Evolutionary conservation across 306 rosid species (phyloP).

Genomic region (Fragaria ananassa): DNA sequence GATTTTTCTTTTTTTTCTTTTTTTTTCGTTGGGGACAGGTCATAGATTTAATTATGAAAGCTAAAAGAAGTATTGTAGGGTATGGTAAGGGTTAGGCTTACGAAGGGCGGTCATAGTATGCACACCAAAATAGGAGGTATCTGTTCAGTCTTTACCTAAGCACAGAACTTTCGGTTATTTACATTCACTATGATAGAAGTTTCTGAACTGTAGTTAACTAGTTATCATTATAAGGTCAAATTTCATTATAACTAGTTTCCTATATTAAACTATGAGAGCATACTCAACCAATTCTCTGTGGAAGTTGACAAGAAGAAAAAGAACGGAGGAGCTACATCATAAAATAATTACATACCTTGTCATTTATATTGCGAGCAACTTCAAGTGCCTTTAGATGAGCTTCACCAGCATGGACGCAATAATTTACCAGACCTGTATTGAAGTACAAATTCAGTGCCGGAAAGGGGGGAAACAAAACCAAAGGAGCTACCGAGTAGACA

Average conservation of each 20-base stretch:
- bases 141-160: background rate
- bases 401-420: constrained; percentile 77
- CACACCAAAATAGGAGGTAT: background rate
- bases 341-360: constrained; percentile 50
- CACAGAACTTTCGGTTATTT: background rate
- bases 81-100: background rate
- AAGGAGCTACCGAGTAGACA: background rate
- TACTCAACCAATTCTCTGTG: background rate
- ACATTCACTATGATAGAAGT: background rate
- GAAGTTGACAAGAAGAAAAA: background rate
- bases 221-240: background rate
- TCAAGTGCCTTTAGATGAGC: constrained; percentile 74
- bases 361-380: constrained; percentile 67
- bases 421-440: constrained; percentile 74
- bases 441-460: constrained; percentile 5
- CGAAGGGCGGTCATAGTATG: background rate
- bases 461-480: background rate
- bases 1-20: background rate
- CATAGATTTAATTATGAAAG: background rate
- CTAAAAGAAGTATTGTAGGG: background rate
- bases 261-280: background rate
- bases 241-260: background rate
- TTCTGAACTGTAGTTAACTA: background rate
- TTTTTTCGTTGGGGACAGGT: background rate
- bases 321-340: background rate